Evolutionary conservation across 129 eudicot genomes (phyloP).

Genomic region (Smallanthus sonchifolius): DNA sequence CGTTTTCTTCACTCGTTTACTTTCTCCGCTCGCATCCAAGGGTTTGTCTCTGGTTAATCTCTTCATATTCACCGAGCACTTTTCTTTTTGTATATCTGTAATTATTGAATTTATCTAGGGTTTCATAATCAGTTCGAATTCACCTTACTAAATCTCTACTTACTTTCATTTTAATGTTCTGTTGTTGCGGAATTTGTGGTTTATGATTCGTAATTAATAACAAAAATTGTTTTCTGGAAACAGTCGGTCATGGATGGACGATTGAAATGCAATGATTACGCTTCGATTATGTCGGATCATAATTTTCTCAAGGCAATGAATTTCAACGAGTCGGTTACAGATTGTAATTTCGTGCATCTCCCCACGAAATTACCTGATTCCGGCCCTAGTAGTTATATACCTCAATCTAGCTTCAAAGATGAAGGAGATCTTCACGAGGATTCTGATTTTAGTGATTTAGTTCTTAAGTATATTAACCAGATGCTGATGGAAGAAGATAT

Average conservation of each 20-base stretch:
- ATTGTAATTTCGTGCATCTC: conserved; percentile 5
- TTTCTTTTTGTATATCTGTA: background rate
- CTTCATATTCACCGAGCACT: background rate
- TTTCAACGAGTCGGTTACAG: conserved; percentile 19
- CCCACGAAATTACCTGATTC: conserved; percentile 22
- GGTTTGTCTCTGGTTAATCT: conserved; percentile 17
- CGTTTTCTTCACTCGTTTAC: background rate
- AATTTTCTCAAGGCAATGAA: conserved; percentile 19
- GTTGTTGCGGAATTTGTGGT: background rate
- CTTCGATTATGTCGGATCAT: conserved; percentile 32
- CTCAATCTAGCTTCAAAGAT: conserved; percentile 22
- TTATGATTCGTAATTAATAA: background rate
- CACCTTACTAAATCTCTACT: background rate
- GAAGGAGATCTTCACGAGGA: conserved; percentile 59
- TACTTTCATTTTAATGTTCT: background rate
- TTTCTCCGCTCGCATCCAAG: conserved; percentile 7
- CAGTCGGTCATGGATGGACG: conserved; percentile 50
- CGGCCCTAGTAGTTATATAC: conserved; percentile 6
- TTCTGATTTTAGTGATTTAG: conserved; percentile 67
- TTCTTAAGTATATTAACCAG: conserved; percentile 66
- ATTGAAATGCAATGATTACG: conserved; percentile 32
- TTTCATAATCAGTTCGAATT: background rate
- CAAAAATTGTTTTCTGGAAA: background rate
- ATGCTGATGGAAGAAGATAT: conserved; percentile 95
- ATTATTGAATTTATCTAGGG: background rate